phyloP scores from a whole-genome alignment of 2,329 filamentous ascomycete genomes.

The Claviceps sp. region DNA sequence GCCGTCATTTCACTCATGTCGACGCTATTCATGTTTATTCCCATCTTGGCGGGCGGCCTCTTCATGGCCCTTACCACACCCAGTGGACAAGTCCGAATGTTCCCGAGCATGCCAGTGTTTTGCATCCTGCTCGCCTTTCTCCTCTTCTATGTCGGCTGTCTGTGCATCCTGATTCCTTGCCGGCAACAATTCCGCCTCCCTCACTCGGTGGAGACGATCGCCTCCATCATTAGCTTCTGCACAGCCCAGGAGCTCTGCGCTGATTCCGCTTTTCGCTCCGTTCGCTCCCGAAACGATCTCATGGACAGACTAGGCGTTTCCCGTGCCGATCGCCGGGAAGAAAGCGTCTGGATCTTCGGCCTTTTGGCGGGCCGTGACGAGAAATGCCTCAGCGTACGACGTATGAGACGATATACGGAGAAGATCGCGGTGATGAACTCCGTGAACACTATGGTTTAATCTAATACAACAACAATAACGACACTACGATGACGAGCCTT shows the following conservation, averaged over 20 bases:
- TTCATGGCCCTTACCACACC: slow-evolving; percentile 58
- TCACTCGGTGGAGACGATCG: slow-evolving; percentile 57
- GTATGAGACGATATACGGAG: slow-evolving; percentile 32
- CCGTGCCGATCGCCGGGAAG: slow-evolving; percentile 26
- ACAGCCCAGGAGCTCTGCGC: slow-evolving; percentile 57
- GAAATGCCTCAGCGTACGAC: slow-evolving; percentile 29
- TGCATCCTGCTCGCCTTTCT: slow-evolving; percentile 61
- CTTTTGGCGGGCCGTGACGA: slow-evolving; percentile 26
- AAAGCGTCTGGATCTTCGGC: slow-evolving; percentile 40
- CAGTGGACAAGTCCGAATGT: slow-evolving; percentile 44
- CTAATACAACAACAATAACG: neutral
- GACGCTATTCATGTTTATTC: slow-evolving; percentile 46
- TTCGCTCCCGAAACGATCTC: slow-evolving; percentile 54
- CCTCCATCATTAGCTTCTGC: slow-evolving; percentile 66
- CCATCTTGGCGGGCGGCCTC: slow-evolving; percentile 53
- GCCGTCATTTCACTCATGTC: slow-evolving; percentile 48
- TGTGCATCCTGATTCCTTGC: slow-evolving; percentile 47
- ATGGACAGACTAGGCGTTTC: slow-evolving; percentile 51
- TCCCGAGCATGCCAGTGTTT: slow-evolving; percentile 60
- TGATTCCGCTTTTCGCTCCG: slow-evolving; percentile 60
- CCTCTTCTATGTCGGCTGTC: slow-evolving; percentile 51
- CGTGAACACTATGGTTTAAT: slow-evolving; percentile 11
- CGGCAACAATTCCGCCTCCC: slow-evolving; percentile 53
- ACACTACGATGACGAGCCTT: neutral
- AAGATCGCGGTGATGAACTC: slow-evolving; percentile 17